Conservation (phyloP, 179 eudicot genomes). For the Drosera spatulata region DNA sequence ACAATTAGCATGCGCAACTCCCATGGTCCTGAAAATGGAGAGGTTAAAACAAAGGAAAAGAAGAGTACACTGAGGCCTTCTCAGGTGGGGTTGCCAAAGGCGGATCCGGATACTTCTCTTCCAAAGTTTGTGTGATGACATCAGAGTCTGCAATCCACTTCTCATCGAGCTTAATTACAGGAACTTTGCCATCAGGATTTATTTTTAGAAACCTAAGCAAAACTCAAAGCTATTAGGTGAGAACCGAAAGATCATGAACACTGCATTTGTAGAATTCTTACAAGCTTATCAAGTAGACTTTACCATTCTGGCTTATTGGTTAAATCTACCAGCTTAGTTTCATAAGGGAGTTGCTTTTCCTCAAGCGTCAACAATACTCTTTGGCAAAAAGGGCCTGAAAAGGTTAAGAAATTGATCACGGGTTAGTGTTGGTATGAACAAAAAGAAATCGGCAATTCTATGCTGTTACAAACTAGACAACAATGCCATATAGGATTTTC, state of each 20-base stretch:
- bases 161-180: conserved; percentile 73
- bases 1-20: too few species aligned
- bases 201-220: conserved; percentile 52
- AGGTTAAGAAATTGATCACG: too few species aligned
- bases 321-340: conserved; percentile 69
- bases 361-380: conserved; percentile 81
- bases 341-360: conserved; percentile 87
- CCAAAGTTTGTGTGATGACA: conserved; percentile 62
- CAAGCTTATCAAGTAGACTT: background rate
- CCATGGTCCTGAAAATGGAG: too few species aligned
- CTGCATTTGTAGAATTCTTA: too few species aligned
- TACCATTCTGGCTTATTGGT: conserved; percentile 84
- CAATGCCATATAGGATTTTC: too few species aligned
- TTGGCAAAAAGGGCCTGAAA: conserved; percentile 89
- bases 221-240: conserved; percentile 1
- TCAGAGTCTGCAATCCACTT: conserved; percentile 94
- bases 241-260: background rate
- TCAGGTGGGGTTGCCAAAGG: conserved; percentile 72
- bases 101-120: conserved; percentile 80
- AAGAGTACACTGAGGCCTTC: conserved; percentile 58
- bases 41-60: conserved; percentile 2
- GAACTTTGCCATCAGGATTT: conserved; percentile 93
- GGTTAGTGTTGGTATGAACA: too few species aligned
- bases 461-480: too few species aligned
- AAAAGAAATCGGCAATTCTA: too few species aligned